Evolutionary conservation across 306 rosid genomes (phyloP).

Genomic region (Ormosia emarginata): DNA sequence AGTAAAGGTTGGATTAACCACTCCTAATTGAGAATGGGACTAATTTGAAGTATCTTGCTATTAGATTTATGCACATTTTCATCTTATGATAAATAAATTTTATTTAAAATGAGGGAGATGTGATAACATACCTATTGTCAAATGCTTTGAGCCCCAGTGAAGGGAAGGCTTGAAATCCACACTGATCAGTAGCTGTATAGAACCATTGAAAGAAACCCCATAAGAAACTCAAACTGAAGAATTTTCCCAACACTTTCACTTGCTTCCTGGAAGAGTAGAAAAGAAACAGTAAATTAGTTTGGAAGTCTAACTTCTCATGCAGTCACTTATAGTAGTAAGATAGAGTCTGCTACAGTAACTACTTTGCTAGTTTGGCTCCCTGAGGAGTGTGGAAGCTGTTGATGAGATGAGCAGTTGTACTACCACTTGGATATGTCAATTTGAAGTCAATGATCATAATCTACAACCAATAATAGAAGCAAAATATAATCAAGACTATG

Average conservation of each 20-base stretch:
- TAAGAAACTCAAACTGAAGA: slow-evolving; percentile 45
- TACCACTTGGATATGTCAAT: slow-evolving; percentile 67
- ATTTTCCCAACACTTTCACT: slow-evolving; percentile 47
- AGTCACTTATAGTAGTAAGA: neutral
- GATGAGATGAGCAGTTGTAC: slow-evolving; percentile 59
- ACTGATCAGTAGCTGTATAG: slow-evolving; percentile 41
- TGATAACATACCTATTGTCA: slow-evolving; percentile 25
- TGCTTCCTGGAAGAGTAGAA: slow-evolving; percentile 45
- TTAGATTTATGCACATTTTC: slow-evolving; percentile 6
- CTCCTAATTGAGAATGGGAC: neutral
- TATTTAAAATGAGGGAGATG: neutral
- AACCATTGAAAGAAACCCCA: slow-evolving; percentile 67
- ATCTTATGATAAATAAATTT: neutral
- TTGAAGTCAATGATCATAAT: slow-evolving; percentile 52
- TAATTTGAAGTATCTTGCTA: no score
- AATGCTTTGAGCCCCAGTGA: slow-evolving; percentile 50
- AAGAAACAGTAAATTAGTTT: neutral
- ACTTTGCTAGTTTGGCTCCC: slow-evolving; percentile 61
- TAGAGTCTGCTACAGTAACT: neutral
- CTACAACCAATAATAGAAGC: slow-evolving; percentile 25
- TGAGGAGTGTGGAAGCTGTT: slow-evolving; percentile 64
- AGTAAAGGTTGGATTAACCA: neutral
- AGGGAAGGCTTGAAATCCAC: slow-evolving; percentile 52
- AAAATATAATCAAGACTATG: neutral
- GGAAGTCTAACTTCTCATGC: neutral